phyloP scores from a whole-genome alignment of 2,329 filamentous ascomycete species.

The Pezicula carpinea region DNA sequence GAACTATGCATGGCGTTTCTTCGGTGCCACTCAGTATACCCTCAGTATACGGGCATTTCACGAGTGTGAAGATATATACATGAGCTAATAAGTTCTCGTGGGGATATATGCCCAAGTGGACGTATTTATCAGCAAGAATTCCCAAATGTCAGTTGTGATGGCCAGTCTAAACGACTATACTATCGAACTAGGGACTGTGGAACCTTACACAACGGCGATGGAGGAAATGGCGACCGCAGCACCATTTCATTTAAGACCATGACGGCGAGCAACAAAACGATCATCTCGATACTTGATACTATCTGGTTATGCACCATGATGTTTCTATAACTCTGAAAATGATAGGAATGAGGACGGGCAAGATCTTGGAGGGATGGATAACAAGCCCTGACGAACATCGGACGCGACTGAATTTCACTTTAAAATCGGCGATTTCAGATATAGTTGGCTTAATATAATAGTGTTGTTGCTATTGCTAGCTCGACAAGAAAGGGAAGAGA shows the following conservation, averaged over 20 bases:
- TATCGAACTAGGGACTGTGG: too few relatives aligned
- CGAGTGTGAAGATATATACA: too few relatives aligned
- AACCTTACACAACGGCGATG: conserved; percentile 3
- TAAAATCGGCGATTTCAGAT: conserved; percentile 25
- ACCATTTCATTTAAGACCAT: conserved; percentile 3
- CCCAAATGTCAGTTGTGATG: too few relatives aligned
- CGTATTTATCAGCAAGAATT: too few relatives aligned
- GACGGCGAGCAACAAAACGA: conserved; percentile 23
- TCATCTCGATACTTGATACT: conserved; percentile 25
- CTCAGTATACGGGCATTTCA: too few relatives aligned
- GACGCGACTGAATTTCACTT: conserved; percentile 25
- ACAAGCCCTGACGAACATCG: conserved; percentile 21
- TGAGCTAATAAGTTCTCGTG: too few relatives aligned
- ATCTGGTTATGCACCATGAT: conserved; percentile 23
- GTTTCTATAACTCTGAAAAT: conserved; percentile 23
- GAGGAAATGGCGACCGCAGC: conserved; percentile 4
- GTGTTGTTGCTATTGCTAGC: conserved; percentile 9
- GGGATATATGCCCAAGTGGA: too few relatives aligned
- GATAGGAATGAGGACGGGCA: conserved; percentile 23
- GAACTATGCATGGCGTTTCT: too few relatives aligned
- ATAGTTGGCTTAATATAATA: conserved; percentile 25
- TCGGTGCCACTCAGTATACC: too few relatives aligned
- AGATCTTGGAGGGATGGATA: conserved; percentile 18
- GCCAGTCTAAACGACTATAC: too few relatives aligned
- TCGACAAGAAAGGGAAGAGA: conserved; percentile 7